Evolutionary conservation across 1,284 basidiomycete species (phyloP), one percentile per base, ranked within the genome.

Genomic region (Ceratobasidium sp.): DNA sequence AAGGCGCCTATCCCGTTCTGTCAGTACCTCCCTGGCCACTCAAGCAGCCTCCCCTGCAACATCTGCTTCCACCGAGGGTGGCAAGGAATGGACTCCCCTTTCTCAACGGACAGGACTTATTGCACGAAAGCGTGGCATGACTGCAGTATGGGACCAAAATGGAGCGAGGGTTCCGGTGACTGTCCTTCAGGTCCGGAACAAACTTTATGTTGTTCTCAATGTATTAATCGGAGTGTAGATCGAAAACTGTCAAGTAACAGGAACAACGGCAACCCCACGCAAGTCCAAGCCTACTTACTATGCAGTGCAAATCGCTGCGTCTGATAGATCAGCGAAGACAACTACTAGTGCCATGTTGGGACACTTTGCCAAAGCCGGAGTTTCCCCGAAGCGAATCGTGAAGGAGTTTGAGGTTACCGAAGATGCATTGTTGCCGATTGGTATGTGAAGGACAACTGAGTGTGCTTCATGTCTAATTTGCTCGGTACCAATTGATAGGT

Each of bases 111-210:
- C 94, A 0, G 97, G 97, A n/a, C 83, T 98, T 71, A 91, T 99
- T 77, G 96, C 94, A 25, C 86, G 90, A 70, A 99, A 99, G 82
- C 87, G 93, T 56, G 97, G 97, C 52, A 99, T 99, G 96, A 92
- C 93, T 5, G 87, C 88, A 13, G 83, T 98, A 76, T 99, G 94
- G 92, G 92, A 96, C 77, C 86, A 92, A 76, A 89, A 93, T 71
- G 97, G 97, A 38, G 87, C 87, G 47, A 83, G 92, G 69, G 84
- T 91, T 74, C 96, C 97, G 0, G 94, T 97, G 15, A 99, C 97
- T 0, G 89, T 99, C 40, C 86, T 99, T 34, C 94, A 98, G 84
- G 95, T 95, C 13, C 5, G 57, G 60, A 17, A 38, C 53, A 0
- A 22, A 25, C 49, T 20, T 13, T 2, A 5, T 35, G 27, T n/a